phyloP scores from a whole-genome alignment of 2,329 filamentous ascomycete genomes.

The Phaeosphaeria sp. region DNA sequence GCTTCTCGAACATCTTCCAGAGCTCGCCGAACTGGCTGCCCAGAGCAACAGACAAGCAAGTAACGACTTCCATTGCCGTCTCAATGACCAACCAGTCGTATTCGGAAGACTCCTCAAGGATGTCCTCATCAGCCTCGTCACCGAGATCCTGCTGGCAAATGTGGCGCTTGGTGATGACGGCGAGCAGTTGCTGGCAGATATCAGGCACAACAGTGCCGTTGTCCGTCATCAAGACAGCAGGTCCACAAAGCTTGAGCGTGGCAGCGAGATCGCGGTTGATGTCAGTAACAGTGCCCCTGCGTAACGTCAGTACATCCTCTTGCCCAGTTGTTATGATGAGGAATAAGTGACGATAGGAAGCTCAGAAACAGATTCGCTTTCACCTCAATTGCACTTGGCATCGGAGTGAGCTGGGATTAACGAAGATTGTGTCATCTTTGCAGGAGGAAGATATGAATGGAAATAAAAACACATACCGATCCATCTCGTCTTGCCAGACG shows the following conservation, averaged over 20 bases:
- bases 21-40: slow-evolving; percentile 82
- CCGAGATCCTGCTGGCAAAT: slow-evolving; percentile 91
- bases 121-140: slow-evolving; percentile 74
- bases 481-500: slow-evolving; percentile 87
- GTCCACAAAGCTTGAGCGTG: slow-evolving; percentile 88
- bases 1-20: slow-evolving; percentile 96
- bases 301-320: slow-evolving; percentile 22
- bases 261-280: slow-evolving; percentile 93
- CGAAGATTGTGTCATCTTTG: slow-evolving; percentile 81
- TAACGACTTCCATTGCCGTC: slow-evolving; percentile 88
- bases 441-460: slow-evolving; percentile 14
- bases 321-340: slow-evolving; percentile 13
- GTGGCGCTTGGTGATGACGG: slow-evolving; percentile 88
- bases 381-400: slow-evolving; percentile 85
- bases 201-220: slow-evolving; percentile 71
- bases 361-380: slow-evolving; percentile 73
- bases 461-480: slow-evolving; percentile 73
- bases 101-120: slow-evolving; percentile 79
- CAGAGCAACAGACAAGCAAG: slow-evolving; percentile 81
- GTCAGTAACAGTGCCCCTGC: slow-evolving; percentile 85
- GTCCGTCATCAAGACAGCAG: slow-evolving; percentile 77
- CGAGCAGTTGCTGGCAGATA: slow-evolving; percentile 74
- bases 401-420: slow-evolving; percentile 99
- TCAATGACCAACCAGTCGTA: slow-evolving; percentile 98
- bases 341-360: slow-evolving; percentile 50